phyloP scores from a whole-genome alignment of 805 yeast species.

The Lachancea sp. region DNA sequence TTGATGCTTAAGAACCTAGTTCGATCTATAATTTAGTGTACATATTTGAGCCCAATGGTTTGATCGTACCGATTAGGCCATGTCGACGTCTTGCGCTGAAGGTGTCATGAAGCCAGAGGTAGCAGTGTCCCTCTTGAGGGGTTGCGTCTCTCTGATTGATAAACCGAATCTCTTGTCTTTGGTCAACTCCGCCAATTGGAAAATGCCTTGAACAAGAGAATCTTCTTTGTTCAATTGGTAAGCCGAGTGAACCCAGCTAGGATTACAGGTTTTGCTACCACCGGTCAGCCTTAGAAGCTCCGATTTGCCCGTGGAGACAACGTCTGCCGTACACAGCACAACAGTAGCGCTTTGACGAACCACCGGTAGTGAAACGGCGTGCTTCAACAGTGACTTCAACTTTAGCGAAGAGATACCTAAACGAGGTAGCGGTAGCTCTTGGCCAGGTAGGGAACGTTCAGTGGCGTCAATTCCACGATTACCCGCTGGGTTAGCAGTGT shows the following conservation, averaged over 20 bases:
- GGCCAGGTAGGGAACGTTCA: slow-evolving; percentile 58
- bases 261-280: slow-evolving; percentile 58
- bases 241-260: slow-evolving; percentile 85
- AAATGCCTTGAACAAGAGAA: slow-evolving; percentile 38
- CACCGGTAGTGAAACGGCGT: slow-evolving; percentile 47
- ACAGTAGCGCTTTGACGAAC: slow-evolving; percentile 81
- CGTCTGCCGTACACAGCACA: slow-evolving; percentile 43
- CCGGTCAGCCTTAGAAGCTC: slow-evolving; percentile 79
- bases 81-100: slow-evolving; percentile 6
- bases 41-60: neutral
- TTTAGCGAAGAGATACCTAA: slow-evolving; percentile 65
- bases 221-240: slow-evolving; percentile 51
- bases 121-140: slow-evolving; percentile 35
- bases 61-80: neutral
- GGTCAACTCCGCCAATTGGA: slow-evolving; percentile 50
- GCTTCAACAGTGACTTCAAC: slow-evolving; percentile 54
- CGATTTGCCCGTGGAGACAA: slow-evolving; percentile 35
- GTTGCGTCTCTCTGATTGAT: slow-evolving; percentile 55
- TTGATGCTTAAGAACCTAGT: neutral
- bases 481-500: slow-evolving; percentile 61
- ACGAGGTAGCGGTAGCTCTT: slow-evolving; percentile 69
- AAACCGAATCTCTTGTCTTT: slow-evolving; percentile 69
- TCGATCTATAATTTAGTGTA: neutral
- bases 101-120: neutral
- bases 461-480: slow-evolving; percentile 58